Percentiles rank a stretch among this genome's conserved stretches.
Conservation (phyloP, 768 basidiomycete genomes). For the Tricholoma hemisulphureum region DNA sequence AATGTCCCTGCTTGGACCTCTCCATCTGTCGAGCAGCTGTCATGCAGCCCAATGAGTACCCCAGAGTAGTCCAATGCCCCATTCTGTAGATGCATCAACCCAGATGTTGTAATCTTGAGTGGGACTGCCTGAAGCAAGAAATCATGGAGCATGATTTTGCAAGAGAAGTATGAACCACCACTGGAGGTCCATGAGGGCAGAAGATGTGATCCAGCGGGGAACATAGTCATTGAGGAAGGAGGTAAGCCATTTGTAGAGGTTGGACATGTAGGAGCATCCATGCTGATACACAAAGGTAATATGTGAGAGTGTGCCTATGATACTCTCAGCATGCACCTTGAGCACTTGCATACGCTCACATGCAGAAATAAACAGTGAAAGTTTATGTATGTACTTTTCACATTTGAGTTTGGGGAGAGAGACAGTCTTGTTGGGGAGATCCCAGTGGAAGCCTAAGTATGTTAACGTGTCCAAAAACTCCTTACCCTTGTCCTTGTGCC, state of each 20-base stretch:
- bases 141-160: constrained; percentile 1
- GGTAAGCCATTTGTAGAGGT: constrained; percentile 7
- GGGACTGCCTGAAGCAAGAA: constrained; percentile 11
- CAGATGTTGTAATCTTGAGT: constrained; percentile 11
- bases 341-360: neutral
- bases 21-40: constrained; percentile 7
- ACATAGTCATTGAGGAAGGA: constrained; percentile 1
- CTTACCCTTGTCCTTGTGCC: constrained; percentile 22
- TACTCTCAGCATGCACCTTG: constrained; percentile 4
- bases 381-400: constrained; percentile 17
- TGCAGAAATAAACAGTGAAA: neutral
- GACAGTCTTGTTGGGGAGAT: constrained; percentile 20
- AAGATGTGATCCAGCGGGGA: constrained; percentile 2
- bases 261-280: constrained; percentile 8
- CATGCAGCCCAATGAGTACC: constrained; percentile 18
- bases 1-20: constrained; percentile 8
- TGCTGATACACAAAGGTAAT: constrained; percentile 23
- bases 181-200: constrained; percentile 5
- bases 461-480: constrained; percentile 11
- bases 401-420: constrained; percentile 28
- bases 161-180: constrained; percentile 5
- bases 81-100: constrained; percentile 21
- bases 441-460: constrained; percentile 32
- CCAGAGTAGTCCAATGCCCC: constrained; percentile 18
- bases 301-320: constrained; percentile 21